These are phyloP conservation scores for Pseudognaphalium luteoalbum DNA, from an alignment of 129 eudicot genomes.

Conservation along the genomic window DNA sequence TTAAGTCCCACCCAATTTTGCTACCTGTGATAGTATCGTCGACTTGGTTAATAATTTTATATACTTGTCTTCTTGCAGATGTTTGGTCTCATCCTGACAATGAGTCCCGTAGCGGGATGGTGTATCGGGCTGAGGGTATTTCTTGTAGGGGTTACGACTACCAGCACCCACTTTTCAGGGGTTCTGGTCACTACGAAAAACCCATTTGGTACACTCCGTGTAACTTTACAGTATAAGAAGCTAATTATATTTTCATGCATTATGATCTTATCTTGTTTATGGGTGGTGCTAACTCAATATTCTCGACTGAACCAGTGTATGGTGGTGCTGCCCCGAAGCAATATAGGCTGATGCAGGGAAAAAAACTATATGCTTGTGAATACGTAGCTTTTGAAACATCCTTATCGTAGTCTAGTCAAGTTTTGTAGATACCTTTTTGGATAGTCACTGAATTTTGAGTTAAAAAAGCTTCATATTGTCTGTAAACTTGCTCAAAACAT, in stretches of 20 bases:
- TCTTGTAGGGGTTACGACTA: constrained; percentile 9
- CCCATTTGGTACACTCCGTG: neutral
- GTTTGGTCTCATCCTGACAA: neutral
- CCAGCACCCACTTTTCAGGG: neutral
- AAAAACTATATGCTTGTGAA: constrained; percentile 4
- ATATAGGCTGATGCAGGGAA: neutral
- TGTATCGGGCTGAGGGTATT: neutral
- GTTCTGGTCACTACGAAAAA: neutral
- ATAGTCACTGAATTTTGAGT: neutral
- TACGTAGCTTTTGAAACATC: neutral
- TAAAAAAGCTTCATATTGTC: neutral
- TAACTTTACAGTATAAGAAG: neutral
- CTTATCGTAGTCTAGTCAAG: neutral
- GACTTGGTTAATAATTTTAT: neutral
- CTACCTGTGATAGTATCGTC: neutral
- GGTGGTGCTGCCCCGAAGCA: neutral
- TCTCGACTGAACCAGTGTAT: neutral
- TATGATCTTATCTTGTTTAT: neutral
- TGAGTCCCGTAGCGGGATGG: neutral
- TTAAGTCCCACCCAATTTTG: neutral
- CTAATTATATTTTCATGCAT: neutral
- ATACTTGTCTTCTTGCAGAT: neutral
- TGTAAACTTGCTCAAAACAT: neutral
- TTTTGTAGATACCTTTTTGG: neutral
- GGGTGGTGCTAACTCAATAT: neutral